Conservation (phyloP, 2,329 filamentous ascomycete species). For the Scytalidium sp. region DNA sequence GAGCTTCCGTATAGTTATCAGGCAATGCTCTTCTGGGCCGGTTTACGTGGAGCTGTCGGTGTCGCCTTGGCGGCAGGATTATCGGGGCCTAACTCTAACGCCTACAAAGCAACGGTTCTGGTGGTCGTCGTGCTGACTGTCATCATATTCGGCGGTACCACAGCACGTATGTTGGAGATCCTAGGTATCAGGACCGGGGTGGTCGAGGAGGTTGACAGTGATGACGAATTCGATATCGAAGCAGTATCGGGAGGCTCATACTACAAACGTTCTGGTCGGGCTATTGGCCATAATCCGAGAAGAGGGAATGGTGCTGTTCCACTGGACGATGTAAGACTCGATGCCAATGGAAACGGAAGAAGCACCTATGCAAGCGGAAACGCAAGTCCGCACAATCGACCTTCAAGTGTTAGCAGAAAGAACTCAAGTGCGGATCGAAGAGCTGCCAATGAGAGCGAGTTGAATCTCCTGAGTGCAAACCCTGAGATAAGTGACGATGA, state of each 20-base stretch:
- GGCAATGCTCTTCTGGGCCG: conserved; percentile 99
- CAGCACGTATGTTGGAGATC: conserved; percentile 96
- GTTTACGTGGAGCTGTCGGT: conserved; percentile 89
- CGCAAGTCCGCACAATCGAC: conserved; percentile 24
- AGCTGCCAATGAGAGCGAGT: conserved; percentile 47
- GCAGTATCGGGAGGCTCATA: conserved; percentile 43
- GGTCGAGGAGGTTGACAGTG: conserved; percentile 93
- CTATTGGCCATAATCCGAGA: conserved; percentile 74
- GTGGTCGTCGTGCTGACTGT: conserved; percentile 97
- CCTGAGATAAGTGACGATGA: conserved; percentile 51
- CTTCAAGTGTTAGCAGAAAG: conserved; percentile 51
- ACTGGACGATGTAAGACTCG: conserved; percentile 57
- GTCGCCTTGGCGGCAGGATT: conserved; percentile 91
- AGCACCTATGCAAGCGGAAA: conserved; percentile 34
- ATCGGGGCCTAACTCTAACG: conserved; percentile 75
- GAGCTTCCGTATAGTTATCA: conserved; percentile 95
- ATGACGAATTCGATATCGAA: conserved; percentile 96
- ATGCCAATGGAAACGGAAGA: conserved; percentile 47
- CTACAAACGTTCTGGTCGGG: conserved; percentile 71
- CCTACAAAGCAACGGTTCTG: conserved; percentile 89
- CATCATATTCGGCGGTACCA: conserved; percentile 98
- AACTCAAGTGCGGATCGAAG: conserved; percentile 35
- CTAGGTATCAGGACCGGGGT: conserved; percentile 94
- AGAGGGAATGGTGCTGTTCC: conserved; percentile 47
- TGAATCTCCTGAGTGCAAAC: conserved; percentile 48